These are phyloP conservation scores for Amanita thiersii DNA, from an alignment of 768 basidiomycete genomes.

Conservation along the genomic window DNA sequence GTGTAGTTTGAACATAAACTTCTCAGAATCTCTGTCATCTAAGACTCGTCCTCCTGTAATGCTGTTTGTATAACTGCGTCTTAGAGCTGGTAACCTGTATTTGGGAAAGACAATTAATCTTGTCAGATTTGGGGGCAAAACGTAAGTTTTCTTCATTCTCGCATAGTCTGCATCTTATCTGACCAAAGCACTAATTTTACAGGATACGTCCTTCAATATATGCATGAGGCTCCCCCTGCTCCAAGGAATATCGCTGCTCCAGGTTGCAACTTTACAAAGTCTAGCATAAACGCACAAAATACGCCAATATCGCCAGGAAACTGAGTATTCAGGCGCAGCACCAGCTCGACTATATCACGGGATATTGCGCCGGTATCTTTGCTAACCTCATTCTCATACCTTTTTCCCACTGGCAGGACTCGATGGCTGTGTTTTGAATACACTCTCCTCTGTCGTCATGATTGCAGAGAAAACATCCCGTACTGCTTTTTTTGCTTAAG, in stretches of 20 bases:
- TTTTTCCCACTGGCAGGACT: slow-evolving; percentile 46
- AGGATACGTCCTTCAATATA: slow-evolving; percentile 95
- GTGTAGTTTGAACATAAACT: too few relatives aligned
- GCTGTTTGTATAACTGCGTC: too few relatives aligned
- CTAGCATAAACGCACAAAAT: slow-evolving; percentile 85
- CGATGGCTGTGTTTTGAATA: slow-evolving; percentile 46
- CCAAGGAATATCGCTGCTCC: slow-evolving; percentile 94
- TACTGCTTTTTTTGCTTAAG: slow-evolving; percentile 53
- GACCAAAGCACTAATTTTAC: too few relatives aligned
- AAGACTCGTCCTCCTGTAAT: too few relatives aligned
- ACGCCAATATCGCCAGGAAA: slow-evolving; percentile 92
- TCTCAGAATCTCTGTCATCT: too few relatives aligned
- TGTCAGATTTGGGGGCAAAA: too few relatives aligned
- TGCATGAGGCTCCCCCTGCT: slow-evolving; percentile 95
- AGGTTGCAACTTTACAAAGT: slow-evolving; percentile 68
- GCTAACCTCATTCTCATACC: slow-evolving; percentile 46
- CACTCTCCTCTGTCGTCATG: slow-evolving; percentile 65
- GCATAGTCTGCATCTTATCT: too few relatives aligned
- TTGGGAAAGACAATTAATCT: too few relatives aligned
- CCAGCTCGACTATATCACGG: slow-evolving; percentile 47
- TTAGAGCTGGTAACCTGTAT: too few relatives aligned
- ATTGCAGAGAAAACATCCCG: slow-evolving; percentile 71
- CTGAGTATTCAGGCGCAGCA: slow-evolving; percentile 55
- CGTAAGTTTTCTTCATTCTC: too few relatives aligned
- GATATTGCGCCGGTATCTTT: slow-evolving; percentile 27